Conservation (phyloP, 1,284 basidiomycete genomes). For the Ganoderma leucocontextum region DNA sequence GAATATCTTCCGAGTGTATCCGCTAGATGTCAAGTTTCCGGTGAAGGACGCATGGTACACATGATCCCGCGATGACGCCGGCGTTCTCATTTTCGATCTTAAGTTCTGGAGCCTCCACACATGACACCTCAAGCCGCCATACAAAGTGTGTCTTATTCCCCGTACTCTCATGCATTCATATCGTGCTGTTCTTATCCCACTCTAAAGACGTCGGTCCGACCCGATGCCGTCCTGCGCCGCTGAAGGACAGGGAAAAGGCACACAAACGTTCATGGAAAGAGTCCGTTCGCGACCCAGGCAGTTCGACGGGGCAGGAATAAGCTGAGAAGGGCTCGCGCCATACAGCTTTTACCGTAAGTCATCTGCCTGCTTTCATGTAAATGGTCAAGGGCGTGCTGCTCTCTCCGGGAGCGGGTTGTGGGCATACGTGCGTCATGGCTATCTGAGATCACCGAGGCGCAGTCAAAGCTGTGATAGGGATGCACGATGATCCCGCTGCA, state of each 20-base stretch:
- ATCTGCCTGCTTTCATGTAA: not conserved
- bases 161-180: constrained; percentile 10
- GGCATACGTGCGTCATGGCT: not conserved
- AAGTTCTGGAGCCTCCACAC: constrained; percentile 2
- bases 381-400: not conserved
- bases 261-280: not conserved
- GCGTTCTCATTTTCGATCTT: constrained; percentile 1
- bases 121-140: constrained; percentile 11
- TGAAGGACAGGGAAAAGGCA: constrained; percentile 8
- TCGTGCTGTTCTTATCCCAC: constrained; percentile 3
- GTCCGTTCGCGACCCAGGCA: constrained; percentile 9
- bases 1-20: not conserved
- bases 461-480: constrained; percentile 13
- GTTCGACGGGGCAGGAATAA: constrained; percentile 22
- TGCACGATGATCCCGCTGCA: constrained; percentile 9
- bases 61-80: not conserved
- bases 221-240: not conserved
- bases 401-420: not conserved
- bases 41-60: constrained; percentile 1
- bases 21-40: constrained; percentile 5
- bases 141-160: constrained; percentile 13
- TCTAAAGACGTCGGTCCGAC: constrained; percentile 10
- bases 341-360: constrained; percentile 9
- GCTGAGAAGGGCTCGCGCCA: constrained; percentile 7
- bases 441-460: constrained; percentile 1